Evolutionary conservation across 768 basidiomycete species (phyloP).

Genomic region (Amanita phalloides): DNA sequence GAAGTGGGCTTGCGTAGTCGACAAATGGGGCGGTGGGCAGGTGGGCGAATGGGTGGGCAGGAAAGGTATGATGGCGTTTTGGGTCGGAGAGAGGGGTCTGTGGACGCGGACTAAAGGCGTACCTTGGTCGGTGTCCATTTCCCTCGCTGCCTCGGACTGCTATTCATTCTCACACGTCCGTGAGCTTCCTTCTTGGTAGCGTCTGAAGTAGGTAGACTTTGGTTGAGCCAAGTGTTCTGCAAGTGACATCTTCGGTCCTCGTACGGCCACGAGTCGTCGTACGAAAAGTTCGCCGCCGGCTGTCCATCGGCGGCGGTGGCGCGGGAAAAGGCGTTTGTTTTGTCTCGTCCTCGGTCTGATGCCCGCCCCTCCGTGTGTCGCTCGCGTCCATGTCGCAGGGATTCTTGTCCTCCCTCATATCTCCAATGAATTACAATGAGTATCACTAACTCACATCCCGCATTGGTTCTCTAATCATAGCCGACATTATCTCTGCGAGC

Average conservation of each 20-base stretch:
- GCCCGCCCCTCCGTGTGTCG: background rate
- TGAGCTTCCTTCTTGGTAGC: conserved; percentile 18
- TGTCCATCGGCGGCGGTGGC: conserved; percentile 34
- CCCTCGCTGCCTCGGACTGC: conserved; percentile 21
- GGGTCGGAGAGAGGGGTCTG: conserved; percentile 38
- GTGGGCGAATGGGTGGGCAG: conserved; percentile 62
- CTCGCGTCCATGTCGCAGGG: background rate
- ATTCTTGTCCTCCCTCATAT: background rate
- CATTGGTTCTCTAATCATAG: conserved; percentile 37
- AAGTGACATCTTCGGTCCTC: conserved; percentile 44
- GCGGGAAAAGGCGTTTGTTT: conserved; percentile 7
- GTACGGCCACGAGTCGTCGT: conserved; percentile 44
- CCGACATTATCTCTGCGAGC: conserved; percentile 99
- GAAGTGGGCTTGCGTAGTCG: conserved; percentile 73
- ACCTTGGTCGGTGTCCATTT: conserved; percentile 27
- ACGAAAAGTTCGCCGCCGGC: conserved; percentile 33
- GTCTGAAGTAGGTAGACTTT: conserved; percentile 78
- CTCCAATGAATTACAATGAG: background rate
- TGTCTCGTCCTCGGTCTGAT: conserved; percentile 14
- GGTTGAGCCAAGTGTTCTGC: conserved; percentile 54
- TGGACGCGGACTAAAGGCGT: background rate
- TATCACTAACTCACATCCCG: background rate
- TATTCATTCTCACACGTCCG: conserved; percentile 19
- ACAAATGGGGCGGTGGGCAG: conserved; percentile 70
- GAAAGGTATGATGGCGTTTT: conserved; percentile 69